Evolutionary conservation across 352 stramenopile genomes (phyloP).

Genomic region (Pythium aristosporum): DNA sequence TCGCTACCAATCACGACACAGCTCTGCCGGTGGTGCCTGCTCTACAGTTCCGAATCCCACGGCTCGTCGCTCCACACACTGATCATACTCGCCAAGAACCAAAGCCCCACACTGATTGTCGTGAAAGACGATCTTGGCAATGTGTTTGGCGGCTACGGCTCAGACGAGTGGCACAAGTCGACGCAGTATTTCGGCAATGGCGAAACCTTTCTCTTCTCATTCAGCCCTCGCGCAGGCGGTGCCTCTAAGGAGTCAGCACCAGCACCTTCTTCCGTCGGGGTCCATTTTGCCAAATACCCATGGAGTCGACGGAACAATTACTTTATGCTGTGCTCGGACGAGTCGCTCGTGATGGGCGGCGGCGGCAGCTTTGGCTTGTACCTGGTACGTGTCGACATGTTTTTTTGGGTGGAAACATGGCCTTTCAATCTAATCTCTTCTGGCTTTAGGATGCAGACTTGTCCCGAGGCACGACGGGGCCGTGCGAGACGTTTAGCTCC

Average conservation of each 20-base stretch:
- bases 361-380: slow-evolving; percentile 89
- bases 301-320: slow-evolving; percentile 91
- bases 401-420: neutral
- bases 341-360: slow-evolving; percentile 89
- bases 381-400: slow-evolving; percentile 46
- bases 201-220: slow-evolving; percentile 89
- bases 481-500: slow-evolving; percentile 87
- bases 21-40: slow-evolving; percentile 75
- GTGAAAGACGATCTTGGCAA: slow-evolving; percentile 73
- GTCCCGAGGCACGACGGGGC: slow-evolving; percentile 74
- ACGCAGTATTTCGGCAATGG: slow-evolving; percentile 89
- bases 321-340: slow-evolving; percentile 89
- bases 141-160: slow-evolving; percentile 83
- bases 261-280: neutral
- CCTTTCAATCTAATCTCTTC: neutral
- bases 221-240: slow-evolving; percentile 35
- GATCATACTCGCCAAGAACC: slow-evolving; percentile 60
- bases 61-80: slow-evolving; percentile 79
- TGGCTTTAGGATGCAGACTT: slow-evolving; percentile 77
- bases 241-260: neutral
- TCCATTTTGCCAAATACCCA: slow-evolving; percentile 70
- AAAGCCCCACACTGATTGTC: slow-evolving; percentile 78
- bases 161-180: slow-evolving; percentile 74
- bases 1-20: slow-evolving; percentile 75
- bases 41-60: slow-evolving; percentile 78